Evolutionary conservation across 2,329 filamentous ascomycete species (phyloP).

Genomic region (Scleromitrula shiraiana): DNA sequence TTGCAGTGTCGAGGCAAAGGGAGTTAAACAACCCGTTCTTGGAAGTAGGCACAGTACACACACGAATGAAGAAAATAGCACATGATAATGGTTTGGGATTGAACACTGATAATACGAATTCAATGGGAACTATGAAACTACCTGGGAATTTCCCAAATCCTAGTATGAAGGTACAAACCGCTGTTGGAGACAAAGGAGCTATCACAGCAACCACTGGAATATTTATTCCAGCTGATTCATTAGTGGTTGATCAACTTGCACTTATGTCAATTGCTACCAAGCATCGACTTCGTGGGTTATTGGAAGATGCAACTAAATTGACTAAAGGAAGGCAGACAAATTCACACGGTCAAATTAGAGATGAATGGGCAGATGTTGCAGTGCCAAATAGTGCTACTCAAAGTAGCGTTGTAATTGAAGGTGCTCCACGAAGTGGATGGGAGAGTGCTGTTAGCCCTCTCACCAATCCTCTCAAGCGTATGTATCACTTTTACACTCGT

Average conservation of each 20-base stretch:
- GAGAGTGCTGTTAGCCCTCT: slow-evolving; percentile 46
- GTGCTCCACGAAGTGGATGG: slow-evolving; percentile 28
- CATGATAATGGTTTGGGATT: slow-evolving; percentile 49
- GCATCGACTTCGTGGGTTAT: slow-evolving; percentile 64
- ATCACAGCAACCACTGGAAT: slow-evolving; percentile 56
- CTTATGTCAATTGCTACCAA: slow-evolving; percentile 77
- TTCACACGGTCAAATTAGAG: slow-evolving; percentile 70
- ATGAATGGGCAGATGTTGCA: slow-evolving; percentile 68
- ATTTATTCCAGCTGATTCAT: slow-evolving; percentile 67
- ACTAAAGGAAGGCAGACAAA: slow-evolving; percentile 65
- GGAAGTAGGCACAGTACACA: slow-evolving; percentile 19
- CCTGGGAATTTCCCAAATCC: slow-evolving; percentile 23
- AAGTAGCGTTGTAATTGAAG: slow-evolving; percentile 25
- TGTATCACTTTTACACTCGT: slow-evolving; percentile 26
- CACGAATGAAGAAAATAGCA: slow-evolving; percentile 48
- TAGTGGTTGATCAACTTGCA: slow-evolving; percentile 73
- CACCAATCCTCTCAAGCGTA: slow-evolving; percentile 54
- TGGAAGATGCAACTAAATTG: slow-evolving; percentile 69
- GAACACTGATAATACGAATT: slow-evolving; percentile 48
- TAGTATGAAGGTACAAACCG: slow-evolving; percentile 43
- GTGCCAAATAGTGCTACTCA: slow-evolving; percentile 35
- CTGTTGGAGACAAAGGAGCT: slow-evolving; percentile 55
- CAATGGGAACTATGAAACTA: slow-evolving; percentile 34
- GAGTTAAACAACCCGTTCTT: slow-evolving; percentile 50
- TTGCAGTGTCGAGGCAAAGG: slow-evolving; percentile 48